Evolutionary conservation across 495 filamentous ascomycete species (phyloP), one percentile per base, ranked within the genome.

Genomic region (Aspergillus steynii): DNA sequence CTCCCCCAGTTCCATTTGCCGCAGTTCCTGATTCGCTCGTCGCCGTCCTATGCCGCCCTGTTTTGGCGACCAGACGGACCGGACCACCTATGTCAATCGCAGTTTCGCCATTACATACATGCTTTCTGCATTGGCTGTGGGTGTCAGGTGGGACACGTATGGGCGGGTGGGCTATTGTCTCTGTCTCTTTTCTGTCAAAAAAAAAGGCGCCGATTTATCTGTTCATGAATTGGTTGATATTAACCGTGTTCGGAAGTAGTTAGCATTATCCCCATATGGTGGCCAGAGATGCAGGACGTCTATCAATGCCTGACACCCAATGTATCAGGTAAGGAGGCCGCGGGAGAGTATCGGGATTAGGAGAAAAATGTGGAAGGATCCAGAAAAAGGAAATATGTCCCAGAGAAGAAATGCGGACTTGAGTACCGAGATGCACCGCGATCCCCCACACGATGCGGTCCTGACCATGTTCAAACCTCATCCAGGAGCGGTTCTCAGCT

Each of bases 241-340:
- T 42, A 42, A 42, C 37, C 14, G 37, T 42, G 14, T 42, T 14
- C 37, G 37, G 37, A 42, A 42, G 37, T 29, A 37, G 29, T 10
- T 46, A 55, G 9, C 27, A 14, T 32, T 5, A 3, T 29, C 50
- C 52, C 45, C 51, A 52, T 10, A 47, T 26, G 47, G 29, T 45
- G 8, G 42, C 15, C 25, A 27, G 31, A 42, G 27, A 31, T 53
- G 51, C 46, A 52, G 48, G 31, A 42, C 37, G 9, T 42, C 37
- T 53, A 48, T 54, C 54, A 45, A 58, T 55, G 55, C 54, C 62
- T 58, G 58, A 65, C 62, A 64, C 48, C 62, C 58, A 55, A 61
- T 61, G 62, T 59, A 58, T 47, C 42, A 57, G 59, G 62, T 42
- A 65, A 65, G 62, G 62, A 51, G 58, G 42, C 37, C 37, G 10